A percentile compares a stretch with the other conserved stretches of the same genome.
These are phyloP conservation scores for Cystoisospora suis DNA, from an alignment of 169 alveolate genomes.

Conservation along the genomic window DNA sequence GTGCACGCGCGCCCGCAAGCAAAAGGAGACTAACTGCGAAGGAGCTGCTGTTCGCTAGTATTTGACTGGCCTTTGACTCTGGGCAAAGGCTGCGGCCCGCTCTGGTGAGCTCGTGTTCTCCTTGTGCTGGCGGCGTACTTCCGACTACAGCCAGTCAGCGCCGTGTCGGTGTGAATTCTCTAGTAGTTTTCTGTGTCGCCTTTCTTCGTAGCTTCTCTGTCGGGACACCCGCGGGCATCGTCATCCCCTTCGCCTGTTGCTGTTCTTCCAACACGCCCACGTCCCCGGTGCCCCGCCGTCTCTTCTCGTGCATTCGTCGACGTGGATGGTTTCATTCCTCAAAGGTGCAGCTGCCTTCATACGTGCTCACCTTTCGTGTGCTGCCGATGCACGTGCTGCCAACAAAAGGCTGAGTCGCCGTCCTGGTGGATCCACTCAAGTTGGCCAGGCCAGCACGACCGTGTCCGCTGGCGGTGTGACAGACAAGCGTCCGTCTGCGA, in stretches of 20 bases:
- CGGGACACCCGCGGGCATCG: not conserved
- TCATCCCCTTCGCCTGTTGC: conserved; percentile 12
- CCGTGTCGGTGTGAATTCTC: not conserved
- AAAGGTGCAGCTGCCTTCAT: conserved; percentile 24
- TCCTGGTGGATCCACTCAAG: no score
- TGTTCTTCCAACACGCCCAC: not conserved
- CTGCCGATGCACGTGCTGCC: not conserved
- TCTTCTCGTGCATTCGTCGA: conserved; percentile 58
- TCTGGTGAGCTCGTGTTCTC: no score
- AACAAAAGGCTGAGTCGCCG: no score
- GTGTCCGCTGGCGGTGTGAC: not conserved
- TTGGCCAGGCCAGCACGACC: not conserved
- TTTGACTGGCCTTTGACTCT: no score
- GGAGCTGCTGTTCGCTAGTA: no score
- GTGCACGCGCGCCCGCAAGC: no score
- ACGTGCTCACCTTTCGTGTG: not conserved
- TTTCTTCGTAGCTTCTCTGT: not conserved
- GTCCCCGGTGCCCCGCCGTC: conserved; percentile 22
- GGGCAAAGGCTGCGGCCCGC: no score
- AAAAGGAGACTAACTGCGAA: no score
- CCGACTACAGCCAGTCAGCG: no score
- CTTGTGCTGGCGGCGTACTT: no score
- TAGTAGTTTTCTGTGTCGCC: not conserved
- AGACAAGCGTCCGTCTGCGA: not conserved
- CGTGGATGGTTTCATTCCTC: conserved; percentile 57